Percentiles rank a stretch among this genome's conserved stretches.
phyloP scores from a whole-genome alignment of 805 yeast species.

The Debaryomyces maramus region DNA sequence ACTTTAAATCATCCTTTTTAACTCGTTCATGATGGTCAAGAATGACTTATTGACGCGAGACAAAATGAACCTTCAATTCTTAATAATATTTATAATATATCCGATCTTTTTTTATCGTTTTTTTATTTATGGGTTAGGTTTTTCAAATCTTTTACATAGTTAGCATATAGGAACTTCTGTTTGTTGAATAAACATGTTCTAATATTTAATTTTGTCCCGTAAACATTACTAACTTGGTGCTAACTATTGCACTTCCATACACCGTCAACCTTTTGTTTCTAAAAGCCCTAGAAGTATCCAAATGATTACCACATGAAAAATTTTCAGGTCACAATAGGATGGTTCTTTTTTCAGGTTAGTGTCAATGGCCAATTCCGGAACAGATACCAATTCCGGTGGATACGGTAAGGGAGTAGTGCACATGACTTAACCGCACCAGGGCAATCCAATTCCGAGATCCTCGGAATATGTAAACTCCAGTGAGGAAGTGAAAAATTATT shows the following conservation, averaged over 20 bases:
- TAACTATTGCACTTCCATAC: no score
- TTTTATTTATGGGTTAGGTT: slow-evolving; percentile 20
- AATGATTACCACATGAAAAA: no score
- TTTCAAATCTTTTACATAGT: slow-evolving; percentile 12
- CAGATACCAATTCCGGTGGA: no score
- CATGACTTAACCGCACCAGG: not conserved
- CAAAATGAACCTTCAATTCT: slow-evolving; percentile 19
- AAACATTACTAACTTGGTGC: no score
- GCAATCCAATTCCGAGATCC: not conserved
- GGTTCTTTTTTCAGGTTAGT: not conserved
- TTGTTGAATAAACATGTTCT: slow-evolving; percentile 47
- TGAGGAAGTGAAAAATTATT: slow-evolving; percentile 1
- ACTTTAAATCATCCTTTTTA: slow-evolving; percentile 8
- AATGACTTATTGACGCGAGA: slow-evolving; percentile 34
- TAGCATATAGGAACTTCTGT: slow-evolving; percentile 38
- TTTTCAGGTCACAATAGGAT: no score
- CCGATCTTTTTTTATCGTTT: slow-evolving; percentile 9
- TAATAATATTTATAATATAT: slow-evolving; percentile 14
- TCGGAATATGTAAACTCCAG: not conserved
- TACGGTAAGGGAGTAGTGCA: no score
- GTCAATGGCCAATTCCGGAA: not conserved
- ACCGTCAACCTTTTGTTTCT: no score
- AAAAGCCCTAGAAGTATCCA: no score
- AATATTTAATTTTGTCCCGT: slow-evolving; percentile 1
- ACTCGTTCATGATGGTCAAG: slow-evolving; percentile 31